Evolutionary conservation across 73 alveolate genomes (phyloP), one percentile per base, ranked within the genome.

Genomic region (Paramecium octaurelia): DNA sequence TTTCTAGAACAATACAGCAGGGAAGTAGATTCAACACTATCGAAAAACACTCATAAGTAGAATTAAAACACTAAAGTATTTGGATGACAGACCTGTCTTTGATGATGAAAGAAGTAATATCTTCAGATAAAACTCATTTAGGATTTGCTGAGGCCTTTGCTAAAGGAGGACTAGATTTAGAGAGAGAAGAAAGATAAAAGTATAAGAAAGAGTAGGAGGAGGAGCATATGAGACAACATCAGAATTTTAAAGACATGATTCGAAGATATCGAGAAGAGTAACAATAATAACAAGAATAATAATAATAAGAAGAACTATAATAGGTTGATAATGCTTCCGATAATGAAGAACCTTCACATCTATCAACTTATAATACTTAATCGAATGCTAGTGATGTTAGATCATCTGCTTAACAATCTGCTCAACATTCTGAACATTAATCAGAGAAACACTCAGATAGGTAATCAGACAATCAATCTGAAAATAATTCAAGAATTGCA

Each of bases 121-220:
- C 10, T 24, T 50, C 2, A 40, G 16, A 40, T 23, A n/a, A 1
- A 14, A 38, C 1, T 4, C 5, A 23, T 48, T 23, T 21, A 80
- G 91, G 98, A 93, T 97, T 93, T 77, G 99, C 99, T n/a, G 96
- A 97, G 80, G 99, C 99, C 1, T 98, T 96, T 88, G 96, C 97
- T 8, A 93, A 93, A 59, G 99, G 99, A 48, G 99, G 99, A 27
- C 57, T 97, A 21, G 99, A 97, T 57, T 98, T 93, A 43, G 99
- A 98, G 90, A 93, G 97, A 75, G 97, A 95, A 83, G 99, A 98
- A 95, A 93, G 99, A 69, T 95, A 97, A 85, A 94, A 69, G 88
- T 93, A 89, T 73, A 96, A 97, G 86, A 93, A 97, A 93, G 99
- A 98, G 93, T 92, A 95, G 85, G 98, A 98, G 44, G 99, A 96